phyloP scores from a whole-genome alignment of 2,329 filamentous ascomycete genomes.

The Diaporthe velutina region DNA sequence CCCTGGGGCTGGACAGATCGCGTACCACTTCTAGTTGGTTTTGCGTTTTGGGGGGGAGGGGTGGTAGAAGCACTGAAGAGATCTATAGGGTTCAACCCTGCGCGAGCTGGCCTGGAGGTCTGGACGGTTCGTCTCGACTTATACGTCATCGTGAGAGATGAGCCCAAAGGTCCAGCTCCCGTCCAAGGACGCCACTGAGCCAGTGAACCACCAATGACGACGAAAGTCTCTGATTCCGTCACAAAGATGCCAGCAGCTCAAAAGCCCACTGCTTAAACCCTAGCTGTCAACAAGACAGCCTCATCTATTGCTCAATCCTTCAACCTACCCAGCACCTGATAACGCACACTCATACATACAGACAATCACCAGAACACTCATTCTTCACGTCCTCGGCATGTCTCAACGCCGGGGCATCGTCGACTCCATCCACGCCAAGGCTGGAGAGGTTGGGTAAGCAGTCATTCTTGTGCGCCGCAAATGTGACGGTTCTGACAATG shows the following conservation, averaged over 20 bases:
- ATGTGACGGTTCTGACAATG: conserved; percentile 35
- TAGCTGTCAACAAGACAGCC: neutral
- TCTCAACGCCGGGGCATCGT: conserved; percentile 45
- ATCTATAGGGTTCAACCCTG: neutral
- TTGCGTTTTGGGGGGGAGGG: too few relatives aligned
- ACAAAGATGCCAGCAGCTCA: neutral
- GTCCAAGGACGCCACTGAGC: neutral
- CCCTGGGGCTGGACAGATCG: too few relatives aligned
- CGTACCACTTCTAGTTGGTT: too few relatives aligned
- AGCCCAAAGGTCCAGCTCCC: neutral
- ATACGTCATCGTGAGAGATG: conserved; percentile 21
- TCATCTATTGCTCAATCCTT: neutral
- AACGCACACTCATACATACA: neutral
- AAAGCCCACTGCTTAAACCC: neutral
- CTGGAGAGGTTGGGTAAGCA: conserved; percentile 63
- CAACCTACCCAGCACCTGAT: neutral
- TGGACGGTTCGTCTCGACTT: neutral
- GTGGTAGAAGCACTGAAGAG: too few relatives aligned
- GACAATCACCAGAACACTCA: neutral
- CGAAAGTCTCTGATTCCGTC: neutral
- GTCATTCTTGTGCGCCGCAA: conserved; percentile 4
- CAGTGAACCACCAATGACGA: conserved; percentile 18
- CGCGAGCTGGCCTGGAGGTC: too few relatives aligned
- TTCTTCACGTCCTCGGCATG: conserved; percentile 25
- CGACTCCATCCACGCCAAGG: conserved; percentile 58